These are phyloP conservation scores for Rhododendron ovatum DNA, from an alignment of 148 eudicot species.

Conservation along the genomic window DNA sequence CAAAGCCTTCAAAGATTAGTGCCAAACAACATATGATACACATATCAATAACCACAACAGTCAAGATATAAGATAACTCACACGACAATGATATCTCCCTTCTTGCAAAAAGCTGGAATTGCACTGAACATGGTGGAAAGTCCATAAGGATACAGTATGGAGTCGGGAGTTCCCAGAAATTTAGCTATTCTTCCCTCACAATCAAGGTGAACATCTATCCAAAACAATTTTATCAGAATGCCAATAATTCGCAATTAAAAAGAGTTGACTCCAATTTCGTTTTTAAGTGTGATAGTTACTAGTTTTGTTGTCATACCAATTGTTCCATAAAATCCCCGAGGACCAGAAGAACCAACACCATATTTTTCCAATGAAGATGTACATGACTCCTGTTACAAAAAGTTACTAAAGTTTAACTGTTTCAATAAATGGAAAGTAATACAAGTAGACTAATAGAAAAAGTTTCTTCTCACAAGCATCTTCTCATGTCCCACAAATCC, in stretches of 20 bases:
- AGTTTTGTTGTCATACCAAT: constrained; percentile 49
- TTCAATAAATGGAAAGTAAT: background rate
- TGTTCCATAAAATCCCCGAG: constrained; percentile 97
- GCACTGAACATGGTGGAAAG: constrained; percentile 95
- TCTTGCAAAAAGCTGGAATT: constrained; percentile 95
- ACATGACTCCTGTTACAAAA: constrained; percentile 65
- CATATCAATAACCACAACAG: background rate
- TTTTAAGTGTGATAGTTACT: background rate
- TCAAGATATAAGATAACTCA: constrained; percentile 41
- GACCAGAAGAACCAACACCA: constrained; percentile 99
- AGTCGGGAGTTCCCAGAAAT: constrained; percentile 91
- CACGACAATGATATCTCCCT: constrained; percentile 88
- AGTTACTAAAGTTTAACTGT: background rate
- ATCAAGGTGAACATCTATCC: constrained; percentile 92
- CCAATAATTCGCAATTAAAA: background rate
- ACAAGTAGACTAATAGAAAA: background rate
- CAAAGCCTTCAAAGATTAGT: background rate
- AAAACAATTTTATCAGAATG: background rate
- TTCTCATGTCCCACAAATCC: constrained; percentile 75
- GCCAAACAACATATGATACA: background rate
- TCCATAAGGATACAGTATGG: constrained; percentile 91
- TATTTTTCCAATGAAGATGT: constrained; percentile 86
- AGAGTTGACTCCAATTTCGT: background rate
- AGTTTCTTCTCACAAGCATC: constrained; percentile 54
- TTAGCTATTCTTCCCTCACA: constrained; percentile 90